These are phyloP conservation scores for Candida koratica DNA, from an alignment of 805 yeast genomes.

Conservation along the genomic window DNA sequence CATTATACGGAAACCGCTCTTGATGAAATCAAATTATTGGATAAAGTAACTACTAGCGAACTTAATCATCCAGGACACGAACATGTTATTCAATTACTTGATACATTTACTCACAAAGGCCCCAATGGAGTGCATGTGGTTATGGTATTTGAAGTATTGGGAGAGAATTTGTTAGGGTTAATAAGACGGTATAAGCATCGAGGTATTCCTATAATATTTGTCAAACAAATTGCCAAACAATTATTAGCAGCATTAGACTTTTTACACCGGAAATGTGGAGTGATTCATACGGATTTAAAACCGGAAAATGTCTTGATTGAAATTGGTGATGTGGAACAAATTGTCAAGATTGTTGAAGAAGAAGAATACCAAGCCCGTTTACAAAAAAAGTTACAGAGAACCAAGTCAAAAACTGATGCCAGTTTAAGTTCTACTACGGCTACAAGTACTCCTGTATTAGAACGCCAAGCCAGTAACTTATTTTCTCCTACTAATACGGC, in stretches of 20 bases:
- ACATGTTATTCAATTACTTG: conserved; percentile 75
- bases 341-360: conserved; percentile 63
- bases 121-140: conserved; percentile 91
- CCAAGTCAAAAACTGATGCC: conserved; percentile 23
- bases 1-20: conserved; percentile 91
- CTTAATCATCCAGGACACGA: conserved; percentile 74
- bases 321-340: conserved; percentile 77
- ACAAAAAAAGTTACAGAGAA: conserved; percentile 40
- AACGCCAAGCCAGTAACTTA: conserved; percentile 1
- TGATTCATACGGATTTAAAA: conserved; percentile 49
- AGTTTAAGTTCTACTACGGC: conserved; percentile 12
- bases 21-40: conserved; percentile 83
- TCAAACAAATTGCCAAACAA: conserved; percentile 79
- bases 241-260: conserved; percentile 68
- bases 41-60: conserved; percentile 60
- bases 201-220: conserved; percentile 73
- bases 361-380: conserved; percentile 49
- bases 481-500: neutral
- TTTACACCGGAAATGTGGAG: conserved; percentile 68
- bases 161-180: conserved; percentile 85
- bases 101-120: conserved; percentile 81
- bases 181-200: conserved; percentile 73
- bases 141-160: conserved; percentile 96
- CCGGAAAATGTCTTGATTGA: conserved; percentile 67
- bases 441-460: conserved; percentile 7